Percentiles rank a stretch among this genome's conserved stretches.
These are phyloP conservation scores for Calonectria pseudoreteaudii DNA, from an alignment of 2,329 filamentous ascomycete species.

Conservation along the genomic window DNA sequence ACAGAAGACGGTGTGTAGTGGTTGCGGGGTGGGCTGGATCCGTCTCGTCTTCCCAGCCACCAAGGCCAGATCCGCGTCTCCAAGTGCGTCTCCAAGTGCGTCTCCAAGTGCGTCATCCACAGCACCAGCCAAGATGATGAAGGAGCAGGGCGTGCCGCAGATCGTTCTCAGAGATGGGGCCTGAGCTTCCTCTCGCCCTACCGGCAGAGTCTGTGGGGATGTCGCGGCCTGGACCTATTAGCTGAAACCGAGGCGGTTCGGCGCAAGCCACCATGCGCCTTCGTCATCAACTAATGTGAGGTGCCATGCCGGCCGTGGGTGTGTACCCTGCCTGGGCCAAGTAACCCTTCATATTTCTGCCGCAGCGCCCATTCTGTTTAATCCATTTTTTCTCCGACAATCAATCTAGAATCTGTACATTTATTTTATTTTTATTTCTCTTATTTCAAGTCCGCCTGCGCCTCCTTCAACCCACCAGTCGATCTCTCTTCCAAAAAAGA, in stretches of 20 bases:
- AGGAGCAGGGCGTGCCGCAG: background rate
- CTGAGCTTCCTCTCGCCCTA: background rate
- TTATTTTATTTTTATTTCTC: background rate
- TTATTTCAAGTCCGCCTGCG: background rate
- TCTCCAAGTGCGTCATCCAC: background rate
- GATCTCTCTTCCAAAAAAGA: too few species aligned
- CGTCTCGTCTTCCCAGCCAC: background rate
- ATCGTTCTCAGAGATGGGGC: background rate
- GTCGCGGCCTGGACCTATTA: constrained; percentile 21
- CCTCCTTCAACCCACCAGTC: background rate
- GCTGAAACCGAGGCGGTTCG: background rate
- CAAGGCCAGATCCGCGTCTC: background rate
- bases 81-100: background rate
- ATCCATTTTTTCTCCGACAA: background rate
- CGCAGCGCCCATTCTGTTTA: background rate
- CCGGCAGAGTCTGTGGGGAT: constrained; percentile 33
- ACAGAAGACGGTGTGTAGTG: background rate
- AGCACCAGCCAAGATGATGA: background rate
- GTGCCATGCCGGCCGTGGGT: too few species aligned
- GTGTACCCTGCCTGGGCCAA: background rate
- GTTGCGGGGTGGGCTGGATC: background rate
- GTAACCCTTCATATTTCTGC: background rate
- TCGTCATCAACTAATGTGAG: constrained; percentile 1
- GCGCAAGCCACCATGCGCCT: background rate
- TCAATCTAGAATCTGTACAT: background rate